phyloP scores from a whole-genome alignment of 1,284 basidiomycete genomes.

The Fereydounia khargensis region DNA sequence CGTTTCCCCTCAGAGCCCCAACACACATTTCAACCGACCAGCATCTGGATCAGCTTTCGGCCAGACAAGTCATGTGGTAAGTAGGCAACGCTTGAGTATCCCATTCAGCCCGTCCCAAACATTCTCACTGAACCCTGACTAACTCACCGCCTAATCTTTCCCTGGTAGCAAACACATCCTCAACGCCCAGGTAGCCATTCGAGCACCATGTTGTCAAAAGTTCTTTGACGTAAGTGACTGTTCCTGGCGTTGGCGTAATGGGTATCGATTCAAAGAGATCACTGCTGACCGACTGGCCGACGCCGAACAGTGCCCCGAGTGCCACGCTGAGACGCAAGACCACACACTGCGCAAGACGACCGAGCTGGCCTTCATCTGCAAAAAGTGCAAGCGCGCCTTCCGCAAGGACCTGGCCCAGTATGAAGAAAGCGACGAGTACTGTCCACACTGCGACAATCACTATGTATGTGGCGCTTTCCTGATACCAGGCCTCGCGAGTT shows the following conservation, averaged over 20 bases:
- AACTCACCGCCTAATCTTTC: no score
- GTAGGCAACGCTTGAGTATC: no score
- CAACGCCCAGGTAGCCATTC: conserved; percentile 54
- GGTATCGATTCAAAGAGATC: no score
- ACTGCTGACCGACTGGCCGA: no score
- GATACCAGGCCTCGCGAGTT: background rate
- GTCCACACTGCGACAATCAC: conserved; percentile 96
- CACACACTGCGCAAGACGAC: conserved; percentile 74
- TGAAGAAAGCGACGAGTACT: conserved; percentile 96
- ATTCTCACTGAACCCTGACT: background rate
- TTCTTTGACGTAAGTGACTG: conserved; percentile 56
- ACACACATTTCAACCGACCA: no score
- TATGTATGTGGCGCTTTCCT: conserved; percentile 65
- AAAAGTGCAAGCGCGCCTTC: conserved; percentile 97
- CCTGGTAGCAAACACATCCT: conserved; percentile 57
- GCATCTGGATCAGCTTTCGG: no score
- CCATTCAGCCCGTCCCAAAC: no score
- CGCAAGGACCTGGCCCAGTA: conserved; percentile 86
- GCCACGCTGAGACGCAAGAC: conserved; percentile 75
- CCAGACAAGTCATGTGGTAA: no score
- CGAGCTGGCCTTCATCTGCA: conserved; percentile 93
- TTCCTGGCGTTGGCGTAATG: no score
- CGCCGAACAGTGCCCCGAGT: conserved; percentile 73
- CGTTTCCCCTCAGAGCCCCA: no score
- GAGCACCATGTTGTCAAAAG: conserved; percentile 55